Evolutionary conservation across 345 rosid genomes (phyloP).

Genomic region (Melaleuca quinquenervia): DNA sequence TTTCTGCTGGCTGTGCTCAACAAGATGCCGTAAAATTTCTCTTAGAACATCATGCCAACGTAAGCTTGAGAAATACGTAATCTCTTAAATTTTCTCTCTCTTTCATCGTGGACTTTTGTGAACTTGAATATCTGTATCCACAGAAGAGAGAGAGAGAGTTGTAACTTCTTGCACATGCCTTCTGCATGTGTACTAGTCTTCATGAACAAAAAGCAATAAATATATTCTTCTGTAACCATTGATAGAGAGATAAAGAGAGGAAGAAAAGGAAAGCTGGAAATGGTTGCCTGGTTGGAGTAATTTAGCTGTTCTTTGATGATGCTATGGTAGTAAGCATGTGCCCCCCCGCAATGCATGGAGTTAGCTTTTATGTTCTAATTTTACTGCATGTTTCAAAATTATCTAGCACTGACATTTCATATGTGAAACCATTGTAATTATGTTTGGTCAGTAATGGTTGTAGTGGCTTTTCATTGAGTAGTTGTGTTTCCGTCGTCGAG

Average conservation of each 20-base stretch:
- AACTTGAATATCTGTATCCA: not conserved
- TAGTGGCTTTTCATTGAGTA: not conserved
- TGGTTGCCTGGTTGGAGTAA: too few species aligned
- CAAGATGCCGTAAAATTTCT: not conserved
- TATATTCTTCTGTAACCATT: not conserved
- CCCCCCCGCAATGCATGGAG: too few species aligned
- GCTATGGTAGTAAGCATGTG: too few species aligned
- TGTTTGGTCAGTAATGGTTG: not conserved
- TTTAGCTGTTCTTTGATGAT: too few species aligned
- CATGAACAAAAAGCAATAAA: not conserved
- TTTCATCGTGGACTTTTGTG: not conserved
- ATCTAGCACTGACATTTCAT: not conserved
- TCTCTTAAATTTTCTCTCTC: not conserved
- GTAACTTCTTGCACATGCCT: not conserved
- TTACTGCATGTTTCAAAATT: not conserved
- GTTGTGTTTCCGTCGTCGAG: not conserved
- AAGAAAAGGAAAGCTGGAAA: too few species aligned
- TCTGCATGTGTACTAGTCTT: not conserved
- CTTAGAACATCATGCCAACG: too few species aligned
- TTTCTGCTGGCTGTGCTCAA: slow-evolving; percentile 81
- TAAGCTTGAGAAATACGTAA: not conserved
- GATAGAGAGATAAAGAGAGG: too few species aligned
- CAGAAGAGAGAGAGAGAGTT: not conserved
- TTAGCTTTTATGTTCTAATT: too few species aligned
- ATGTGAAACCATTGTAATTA: not conserved